Base-by-base conservation (phyloP, 805 yeast species). In the Wickerhamomyces tratensis region DNA sequence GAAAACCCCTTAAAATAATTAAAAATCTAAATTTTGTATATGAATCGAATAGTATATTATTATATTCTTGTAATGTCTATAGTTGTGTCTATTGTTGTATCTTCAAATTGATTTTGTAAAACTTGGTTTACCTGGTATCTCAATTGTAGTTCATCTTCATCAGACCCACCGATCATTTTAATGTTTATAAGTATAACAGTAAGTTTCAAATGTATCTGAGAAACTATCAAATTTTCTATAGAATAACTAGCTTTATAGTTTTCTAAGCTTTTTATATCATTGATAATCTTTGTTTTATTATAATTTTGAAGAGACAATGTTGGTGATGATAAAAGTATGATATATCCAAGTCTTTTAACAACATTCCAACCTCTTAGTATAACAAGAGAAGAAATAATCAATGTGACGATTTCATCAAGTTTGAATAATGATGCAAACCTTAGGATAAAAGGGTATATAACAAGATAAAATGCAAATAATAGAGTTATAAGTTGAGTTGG, bases 151-250 rank as follows among this genome's bases (percentile, higher is more conserved):
- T 83, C 91, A 38, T 82, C 88, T 43, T 82, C 86, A 47, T 76
- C 76, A 5, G 83, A 74, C 1, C 81, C 84, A n/a, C 89, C 89
- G 39, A 64, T 59, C 82, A 84, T 77, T 20, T 58, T 59, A 4
- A 84, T 49, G 43, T 65, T 70, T 14, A 81, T 47, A 4, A 86
- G 71, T 2, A 80, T 74, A 25, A 84, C 68, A 49, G 70, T 77
- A 5, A 81, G 61, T 45, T 71, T 72, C 54, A 77, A 76, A 54
- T 79, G 83, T 35, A 82, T 79, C 49, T 81, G 77, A 4, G 83
- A 70, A 7, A 84, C 62, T 40, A 74, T 64, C 8, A 83, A 43
- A 37, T 65, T 51, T 57, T 66, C 66, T 13, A 83, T 54, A 7
- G 56, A 54, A 51, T 78, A 81, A 6, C 64, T 59, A 4, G 69